Evolutionary conservation across 176 grass and related monocot species (phyloP).

Genomic region (Carex myosuroides): DNA sequence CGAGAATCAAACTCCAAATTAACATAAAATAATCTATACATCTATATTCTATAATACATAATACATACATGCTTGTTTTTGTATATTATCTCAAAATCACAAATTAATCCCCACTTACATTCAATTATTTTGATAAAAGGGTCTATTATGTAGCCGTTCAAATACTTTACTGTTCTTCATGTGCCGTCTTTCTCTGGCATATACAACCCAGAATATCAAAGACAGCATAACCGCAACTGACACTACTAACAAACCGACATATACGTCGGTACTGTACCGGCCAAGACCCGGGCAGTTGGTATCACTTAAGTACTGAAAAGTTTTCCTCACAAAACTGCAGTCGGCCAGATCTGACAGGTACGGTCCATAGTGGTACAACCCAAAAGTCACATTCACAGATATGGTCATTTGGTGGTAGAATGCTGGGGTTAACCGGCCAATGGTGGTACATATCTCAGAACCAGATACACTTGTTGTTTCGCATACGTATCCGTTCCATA

Average conservation of each 20-base stretch:
- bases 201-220: conserved; percentile 32
- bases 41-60: too few species aligned
- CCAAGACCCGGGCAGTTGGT: conserved; percentile 41
- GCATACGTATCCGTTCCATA: conserved; percentile 54
- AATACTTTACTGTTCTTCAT: conserved; percentile 2
- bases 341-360: conserved; percentile 41
- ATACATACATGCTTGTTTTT: not conserved
- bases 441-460: conserved; percentile 41
- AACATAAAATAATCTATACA: not conserved
- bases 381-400: conserved; percentile 34
- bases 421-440: conserved; percentile 55
- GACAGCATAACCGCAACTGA: conserved; percentile 32
- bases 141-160: not conserved
- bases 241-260: conserved; percentile 34
- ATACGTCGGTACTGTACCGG: conserved; percentile 46
- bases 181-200: conserved; percentile 33
- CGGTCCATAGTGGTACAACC: conserved; percentile 36
- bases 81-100: not conserved
- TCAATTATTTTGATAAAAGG: not conserved
- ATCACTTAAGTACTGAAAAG: conserved; percentile 37
- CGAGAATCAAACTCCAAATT: not conserved
- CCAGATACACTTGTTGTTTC: not conserved
- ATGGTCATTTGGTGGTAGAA: conserved; percentile 39
- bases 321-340: conserved; percentile 60
- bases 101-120: not conserved